Evolutionary conservation across 371 early-diverging fungal genomes (phyloP).

Genomic region (Amoeboradix gromovi): DNA sequence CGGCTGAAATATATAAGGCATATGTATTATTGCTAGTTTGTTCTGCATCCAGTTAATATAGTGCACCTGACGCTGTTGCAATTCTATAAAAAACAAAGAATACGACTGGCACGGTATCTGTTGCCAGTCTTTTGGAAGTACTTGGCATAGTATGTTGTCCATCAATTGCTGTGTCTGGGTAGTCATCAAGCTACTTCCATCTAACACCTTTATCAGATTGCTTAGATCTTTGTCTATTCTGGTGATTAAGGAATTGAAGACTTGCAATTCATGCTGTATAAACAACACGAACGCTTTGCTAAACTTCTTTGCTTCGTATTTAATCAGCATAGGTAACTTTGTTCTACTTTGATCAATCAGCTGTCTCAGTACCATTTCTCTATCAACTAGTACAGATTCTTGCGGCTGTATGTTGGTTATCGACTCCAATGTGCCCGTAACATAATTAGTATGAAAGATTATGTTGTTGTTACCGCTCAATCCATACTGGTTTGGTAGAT

Average conservation of each 20-base stretch:
- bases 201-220: slow-evolving; percentile 25
- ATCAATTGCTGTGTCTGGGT: slow-evolving; percentile 20
- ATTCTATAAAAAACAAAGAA: slow-evolving; percentile 23
- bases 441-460: slow-evolving; percentile 2
- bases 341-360: slow-evolving; percentile 24
- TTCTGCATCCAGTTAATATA: slow-evolving; percentile 24
- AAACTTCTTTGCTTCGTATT: slow-evolving; percentile 18
- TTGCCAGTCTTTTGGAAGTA: slow-evolving; percentile 20
- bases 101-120: slow-evolving; percentile 21
- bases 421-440: no score
- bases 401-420: no score
- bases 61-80: slow-evolving; percentile 16
- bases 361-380: slow-evolving; percentile 26
- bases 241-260: slow-evolving; percentile 21
- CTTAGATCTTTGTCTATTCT: slow-evolving; percentile 15
- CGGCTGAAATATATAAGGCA: slow-evolving; percentile 26
- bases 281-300: slow-evolving; percentile 28
- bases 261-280: slow-evolving; percentile 25
- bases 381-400: slow-evolving; percentile 18
- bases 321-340: slow-evolving; percentile 11
- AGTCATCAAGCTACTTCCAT: slow-evolving; percentile 22
- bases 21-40: slow-evolving; percentile 23
- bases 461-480: no score
- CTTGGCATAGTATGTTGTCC: slow-evolving; percentile 22
- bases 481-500: no score